phyloP scores from a whole-genome alignment of 768 basidiomycete species.

The Tylopilus subfusipes region DNA sequence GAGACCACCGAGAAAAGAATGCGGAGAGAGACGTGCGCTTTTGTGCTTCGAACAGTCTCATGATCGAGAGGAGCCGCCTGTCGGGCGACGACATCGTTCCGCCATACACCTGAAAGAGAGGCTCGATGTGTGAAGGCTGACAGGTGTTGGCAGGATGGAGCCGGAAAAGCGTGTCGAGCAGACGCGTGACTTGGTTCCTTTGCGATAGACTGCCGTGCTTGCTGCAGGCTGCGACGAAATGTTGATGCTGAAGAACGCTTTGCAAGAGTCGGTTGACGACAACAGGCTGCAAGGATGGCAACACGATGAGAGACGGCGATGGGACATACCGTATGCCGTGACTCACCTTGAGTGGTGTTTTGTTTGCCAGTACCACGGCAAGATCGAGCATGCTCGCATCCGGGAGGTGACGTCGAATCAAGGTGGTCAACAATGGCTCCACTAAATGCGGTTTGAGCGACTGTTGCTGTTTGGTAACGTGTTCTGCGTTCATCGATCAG shows the following conservation, averaged over 20 bases:
- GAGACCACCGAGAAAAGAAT: constrained; percentile 66
- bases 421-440: constrained; percentile 66
- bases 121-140: constrained; percentile 79
- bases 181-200: constrained; percentile 48
- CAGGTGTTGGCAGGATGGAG: constrained; percentile 81
- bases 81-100: constrained; percentile 71
- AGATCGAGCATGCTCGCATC: constrained; percentile 42
- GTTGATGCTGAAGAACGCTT: constrained; percentile 64
- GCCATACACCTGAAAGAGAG: constrained; percentile 68
- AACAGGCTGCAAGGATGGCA: constrained; percentile 46
- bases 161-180: constrained; percentile 66
- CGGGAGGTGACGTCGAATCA: constrained; percentile 58
- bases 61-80: constrained; percentile 63
- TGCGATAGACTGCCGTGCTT: constrained; percentile 22
- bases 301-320: neutral
- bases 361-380: constrained; percentile 37
- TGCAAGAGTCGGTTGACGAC: constrained; percentile 76
- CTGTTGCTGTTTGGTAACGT: constrained; percentile 9
- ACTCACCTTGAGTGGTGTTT: constrained; percentile 61
- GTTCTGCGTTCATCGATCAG: constrained; percentile 8
- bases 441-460: constrained; percentile 51
- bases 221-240: constrained; percentile 50
- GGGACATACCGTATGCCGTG: neutral
- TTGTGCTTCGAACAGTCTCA: constrained; percentile 73
- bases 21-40: constrained; percentile 61